Base-by-base conservation (phyloP, 192 early-diverging fungal genomes). In the Radiomyces spectabilis region DNA sequence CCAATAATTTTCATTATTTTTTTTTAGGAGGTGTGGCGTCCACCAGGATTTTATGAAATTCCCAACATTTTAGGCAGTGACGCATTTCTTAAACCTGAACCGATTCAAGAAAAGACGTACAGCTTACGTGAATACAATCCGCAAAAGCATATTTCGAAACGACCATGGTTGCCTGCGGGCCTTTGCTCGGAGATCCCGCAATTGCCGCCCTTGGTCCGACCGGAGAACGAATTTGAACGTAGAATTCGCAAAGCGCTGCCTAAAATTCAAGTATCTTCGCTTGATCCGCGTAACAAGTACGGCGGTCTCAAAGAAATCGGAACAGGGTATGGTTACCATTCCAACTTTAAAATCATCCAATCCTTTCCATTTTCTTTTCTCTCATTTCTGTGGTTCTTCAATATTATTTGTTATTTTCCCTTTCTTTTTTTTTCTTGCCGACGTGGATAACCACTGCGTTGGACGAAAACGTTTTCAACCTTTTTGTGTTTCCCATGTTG, bases 91-190 rank as follows among this genome's bases (percentile, higher is more conserved):
- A 49, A 46, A 34, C 51, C 57, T 61, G 38, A 66, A 65, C n/a
- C 68, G 50, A 48, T 52, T 10, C 32, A 57, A 7, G 32, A 57
- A 35, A 18, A 30, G 40, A 55, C 56, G 19, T 53, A 59, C 32
- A 57, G 51, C 30, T 49, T 64, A 21, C 62, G 61, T 41, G 45
- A 53, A 13, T 53, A 58, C 33, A 52, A 59, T 32, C 32, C 62
- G 15, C 22, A 53, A 21, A 70, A 70, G 30, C 59, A 51, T 21
- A 58, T 59, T 25, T 57, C 46, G 40, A 69, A 63, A 53, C 62
- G 45, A 42, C 68, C 68, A n/a, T 70, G 68, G 68, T 52, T 47
- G 4, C 68, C 68, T 51, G 56, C 68, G 43, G 63, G 62, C 40
- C 41, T 41, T 9, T 52, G 46, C 54, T 52, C 58, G 13, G 43